These are phyloP conservation scores for Xanthoceras sorbifolium DNA, from an alignment of 345 rosid species.

Conservation along the genomic window DNA sequence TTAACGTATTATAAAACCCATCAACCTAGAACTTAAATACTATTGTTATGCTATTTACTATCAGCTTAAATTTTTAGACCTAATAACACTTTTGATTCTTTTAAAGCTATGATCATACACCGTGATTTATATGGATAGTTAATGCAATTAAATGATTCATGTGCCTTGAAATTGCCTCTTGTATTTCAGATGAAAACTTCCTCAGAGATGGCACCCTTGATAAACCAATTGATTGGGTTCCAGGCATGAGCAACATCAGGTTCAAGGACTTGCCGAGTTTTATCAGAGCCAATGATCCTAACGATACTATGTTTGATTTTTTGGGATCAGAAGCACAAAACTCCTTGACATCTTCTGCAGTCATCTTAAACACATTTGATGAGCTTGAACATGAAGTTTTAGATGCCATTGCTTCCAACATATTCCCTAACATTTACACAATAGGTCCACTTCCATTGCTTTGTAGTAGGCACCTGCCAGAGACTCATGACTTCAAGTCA, in stretches of 20 bases:
- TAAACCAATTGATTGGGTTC: slow-evolving; percentile 26
- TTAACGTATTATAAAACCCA: too few species aligned
- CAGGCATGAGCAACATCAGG: slow-evolving; percentile 31
- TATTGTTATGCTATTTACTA: too few species aligned
- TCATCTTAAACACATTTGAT: slow-evolving; percentile 32
- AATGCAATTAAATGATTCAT: not conserved
- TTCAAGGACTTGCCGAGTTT: slow-evolving; percentile 32
- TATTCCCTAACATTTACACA: slow-evolving; percentile 29
- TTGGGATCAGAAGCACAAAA: slow-evolving; percentile 18
- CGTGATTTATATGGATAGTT: not conserved
- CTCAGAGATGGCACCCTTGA: slow-evolving; percentile 30
- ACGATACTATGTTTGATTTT: slow-evolving; percentile 29
- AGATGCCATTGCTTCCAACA: slow-evolving; percentile 15
- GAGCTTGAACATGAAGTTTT: slow-evolving; percentile 23
- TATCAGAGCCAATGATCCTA: slow-evolving; percentile 22
- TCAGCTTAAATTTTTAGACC: too few species aligned
- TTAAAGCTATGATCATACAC: too few species aligned
- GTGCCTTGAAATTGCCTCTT: not conserved
- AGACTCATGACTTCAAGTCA: not conserved
- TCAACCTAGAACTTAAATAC: too few species aligned
- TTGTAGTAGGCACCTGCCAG: not conserved
- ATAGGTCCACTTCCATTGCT: slow-evolving; percentile 28
- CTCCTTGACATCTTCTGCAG: slow-evolving; percentile 17
- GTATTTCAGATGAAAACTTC: slow-evolving; percentile 25
- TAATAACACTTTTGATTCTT: too few species aligned